Conservation (phyloP, 2,329 filamentous ascomycete genomes). For the Hirsutella thompsonii region DNA sequence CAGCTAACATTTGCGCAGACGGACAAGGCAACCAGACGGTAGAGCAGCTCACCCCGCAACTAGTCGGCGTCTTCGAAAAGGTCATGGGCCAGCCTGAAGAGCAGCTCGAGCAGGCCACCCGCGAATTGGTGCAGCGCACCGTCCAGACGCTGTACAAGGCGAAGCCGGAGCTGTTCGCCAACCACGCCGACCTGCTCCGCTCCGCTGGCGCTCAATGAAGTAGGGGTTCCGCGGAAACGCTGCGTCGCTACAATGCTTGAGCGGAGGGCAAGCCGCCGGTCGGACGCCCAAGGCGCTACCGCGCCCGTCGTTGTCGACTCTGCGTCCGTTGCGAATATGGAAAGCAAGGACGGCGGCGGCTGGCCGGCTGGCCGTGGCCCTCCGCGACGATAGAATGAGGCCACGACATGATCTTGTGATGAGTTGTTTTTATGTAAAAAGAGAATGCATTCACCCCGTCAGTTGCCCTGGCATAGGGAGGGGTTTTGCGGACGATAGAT, state of each 20-base stretch:
- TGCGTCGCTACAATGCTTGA: too few species aligned
- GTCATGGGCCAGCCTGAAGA: constrained; percentile 61
- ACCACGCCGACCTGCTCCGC: constrained; percentile 17
- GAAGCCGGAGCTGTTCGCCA: constrained; percentile 19
- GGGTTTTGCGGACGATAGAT: too few species aligned
- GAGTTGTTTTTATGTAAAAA: too few species aligned
- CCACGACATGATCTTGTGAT: background rate
- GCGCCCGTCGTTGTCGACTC: too few species aligned
- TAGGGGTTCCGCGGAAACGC: background rate
- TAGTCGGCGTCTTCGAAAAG: constrained; percentile 60
- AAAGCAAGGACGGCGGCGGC: too few species aligned
- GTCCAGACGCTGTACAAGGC: constrained; percentile 35
- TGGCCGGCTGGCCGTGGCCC: background rate
- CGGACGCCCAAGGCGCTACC: too few species aligned
- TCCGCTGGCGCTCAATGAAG: constrained; percentile 13
- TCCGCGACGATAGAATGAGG: background rate
- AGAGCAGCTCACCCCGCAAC: constrained; percentile 53
- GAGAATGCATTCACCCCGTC: too few species aligned
- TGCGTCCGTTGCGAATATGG: too few species aligned
- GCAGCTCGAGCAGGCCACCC: constrained; percentile 62
- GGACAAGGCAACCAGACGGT: constrained; percentile 56
- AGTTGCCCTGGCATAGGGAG: too few species aligned
- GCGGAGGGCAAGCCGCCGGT: too few species aligned
- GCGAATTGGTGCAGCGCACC: constrained; percentile 51
- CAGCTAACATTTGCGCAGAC: constrained; percentile 29